These are phyloP conservation scores for Talaromyces proteolyticus DNA, from an alignment of 495 filamentous ascomycete species.

Conservation along the genomic window DNA sequence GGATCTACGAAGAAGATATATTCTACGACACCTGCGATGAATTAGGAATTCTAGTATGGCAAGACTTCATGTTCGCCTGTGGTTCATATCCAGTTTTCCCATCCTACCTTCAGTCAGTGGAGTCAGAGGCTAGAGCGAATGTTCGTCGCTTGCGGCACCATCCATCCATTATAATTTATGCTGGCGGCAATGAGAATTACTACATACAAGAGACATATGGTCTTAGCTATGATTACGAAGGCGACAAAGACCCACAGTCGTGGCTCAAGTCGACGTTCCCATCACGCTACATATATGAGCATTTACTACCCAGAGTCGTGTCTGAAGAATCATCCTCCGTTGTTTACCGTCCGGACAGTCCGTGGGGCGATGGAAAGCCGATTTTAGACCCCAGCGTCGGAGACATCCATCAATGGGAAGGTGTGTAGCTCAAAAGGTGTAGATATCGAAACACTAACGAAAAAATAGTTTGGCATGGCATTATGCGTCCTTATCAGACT, in stretches of 20 bases:
- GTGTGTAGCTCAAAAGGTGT: conserved; percentile 14
- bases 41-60: conserved; percentile 73
- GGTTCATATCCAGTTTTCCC: conserved; percentile 74
- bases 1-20: conserved; percentile 64
- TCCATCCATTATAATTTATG: conserved; percentile 79
- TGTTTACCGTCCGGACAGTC: conserved; percentile 78
- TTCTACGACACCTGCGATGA: conserved; percentile 74
- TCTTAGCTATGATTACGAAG: conserved; percentile 51
- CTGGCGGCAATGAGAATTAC: conserved; percentile 94
- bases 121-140: conserved; percentile 68
- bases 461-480: conserved; percentile 77
- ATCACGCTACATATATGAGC: conserved; percentile 91
- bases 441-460: background rate
- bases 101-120: conserved; percentile 58
- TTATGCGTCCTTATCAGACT: conserved; percentile 85
- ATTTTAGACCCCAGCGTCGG: conserved; percentile 77
- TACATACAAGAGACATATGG: conserved; percentile 68
- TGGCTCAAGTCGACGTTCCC: conserved; percentile 89
- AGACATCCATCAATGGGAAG: conserved; percentile 95
- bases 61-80: conserved; percentile 78
- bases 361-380: conserved; percentile 72
- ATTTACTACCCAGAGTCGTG: conserved; percentile 67
- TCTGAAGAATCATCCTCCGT: conserved; percentile 53
- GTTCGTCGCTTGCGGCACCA: conserved; percentile 74
- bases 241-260: conserved; percentile 69